These are phyloP conservation scores for Xanthoconium purpureum DNA, from an alignment of 768 basidiomycete genomes.

Conservation along the genomic window DNA sequence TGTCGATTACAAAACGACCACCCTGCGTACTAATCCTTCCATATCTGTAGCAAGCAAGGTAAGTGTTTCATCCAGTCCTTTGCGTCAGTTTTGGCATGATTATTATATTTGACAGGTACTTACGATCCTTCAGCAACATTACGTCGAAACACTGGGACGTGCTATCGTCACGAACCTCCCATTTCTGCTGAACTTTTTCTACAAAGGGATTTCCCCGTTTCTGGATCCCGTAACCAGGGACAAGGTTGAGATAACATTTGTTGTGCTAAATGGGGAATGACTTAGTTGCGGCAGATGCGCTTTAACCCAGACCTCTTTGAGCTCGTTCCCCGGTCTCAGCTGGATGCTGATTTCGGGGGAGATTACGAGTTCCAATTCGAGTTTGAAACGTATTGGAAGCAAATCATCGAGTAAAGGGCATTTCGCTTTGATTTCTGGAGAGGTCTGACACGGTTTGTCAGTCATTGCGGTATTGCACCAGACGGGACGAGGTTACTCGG, in stretches of 20 bases:
- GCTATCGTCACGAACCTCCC: conserved; percentile 84
- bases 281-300: conserved; percentile 55
- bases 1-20: conserved; percentile 83
- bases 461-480: conserved; percentile 53
- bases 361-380: conserved; percentile 73
- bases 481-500: conserved; percentile 48
- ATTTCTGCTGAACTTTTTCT: conserved; percentile 68
- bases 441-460: conserved; percentile 23
- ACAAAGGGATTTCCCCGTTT: conserved; percentile 83
- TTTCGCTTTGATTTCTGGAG: background rate
- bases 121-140: conserved; percentile 81
- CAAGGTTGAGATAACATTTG: conserved; percentile 48
- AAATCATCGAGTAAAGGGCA: conserved; percentile 60
- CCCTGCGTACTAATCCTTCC: conserved; percentile 79
- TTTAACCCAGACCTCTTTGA: conserved; percentile 83
- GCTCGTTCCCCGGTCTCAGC: conserved; percentile 68
- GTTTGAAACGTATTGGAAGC: conserved; percentile 72
- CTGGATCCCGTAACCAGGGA: conserved; percentile 85
- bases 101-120: conserved; percentile 46
- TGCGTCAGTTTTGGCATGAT: background rate
- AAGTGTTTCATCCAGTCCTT: background rate
- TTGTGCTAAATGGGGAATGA: background rate
- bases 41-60: conserved; percentile 76
- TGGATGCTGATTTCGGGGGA: conserved; percentile 84
- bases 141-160: conserved; percentile 83